Conservation (phyloP, 768 basidiomycete genomes). For the button mushroom (Agaricus bisporus) region DNA sequence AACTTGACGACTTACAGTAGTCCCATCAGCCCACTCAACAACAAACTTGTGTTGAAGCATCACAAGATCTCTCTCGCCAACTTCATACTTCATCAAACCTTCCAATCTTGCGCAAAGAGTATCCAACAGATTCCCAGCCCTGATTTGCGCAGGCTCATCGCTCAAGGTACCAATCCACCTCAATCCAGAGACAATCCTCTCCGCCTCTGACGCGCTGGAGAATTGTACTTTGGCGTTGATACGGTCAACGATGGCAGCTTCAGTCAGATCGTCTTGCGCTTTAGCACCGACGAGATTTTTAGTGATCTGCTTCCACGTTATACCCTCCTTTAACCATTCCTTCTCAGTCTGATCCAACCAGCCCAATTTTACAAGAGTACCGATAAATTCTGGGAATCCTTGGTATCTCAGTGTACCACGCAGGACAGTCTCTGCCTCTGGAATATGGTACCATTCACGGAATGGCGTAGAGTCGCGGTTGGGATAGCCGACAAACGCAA, state of each 20-base stretch:
- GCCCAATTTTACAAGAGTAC: slow-evolving; percentile 78
- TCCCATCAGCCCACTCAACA: slow-evolving; percentile 84
- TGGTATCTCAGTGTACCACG: slow-evolving; percentile 93
- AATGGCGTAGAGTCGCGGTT: slow-evolving; percentile 93
- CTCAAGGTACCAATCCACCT: slow-evolving; percentile 95
- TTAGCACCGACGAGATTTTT: slow-evolving; percentile 67
- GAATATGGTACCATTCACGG: slow-evolving; percentile 87
- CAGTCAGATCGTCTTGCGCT: slow-evolving; percentile 46
- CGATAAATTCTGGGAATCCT: slow-evolving; percentile 95
- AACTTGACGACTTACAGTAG: slow-evolving; percentile 35
- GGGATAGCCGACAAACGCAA: slow-evolving; percentile 94
- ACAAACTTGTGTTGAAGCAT: slow-evolving; percentile 99
- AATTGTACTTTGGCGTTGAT: slow-evolving; percentile 69
- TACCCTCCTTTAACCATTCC: slow-evolving; percentile 67
- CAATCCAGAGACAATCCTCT: slow-evolving; percentile 82
- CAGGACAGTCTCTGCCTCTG: slow-evolving; percentile 88
- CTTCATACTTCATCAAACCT: slow-evolving; percentile 85
- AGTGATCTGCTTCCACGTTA: slow-evolving; percentile 83
- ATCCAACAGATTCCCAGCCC: slow-evolving; percentile 79
- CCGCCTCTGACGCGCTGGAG: slow-evolving; percentile 62
- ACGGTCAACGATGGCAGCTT: slow-evolving; percentile 54
- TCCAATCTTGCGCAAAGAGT: slow-evolving; percentile 91
- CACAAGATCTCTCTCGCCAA: slow-evolving; percentile 90
- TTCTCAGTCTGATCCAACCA: slow-evolving; percentile 75
- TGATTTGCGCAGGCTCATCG: slow-evolving; percentile 47